phyloP scores from a whole-genome alignment of 805 yeast genomes.

The Zygoascus biomembranicola region DNA sequence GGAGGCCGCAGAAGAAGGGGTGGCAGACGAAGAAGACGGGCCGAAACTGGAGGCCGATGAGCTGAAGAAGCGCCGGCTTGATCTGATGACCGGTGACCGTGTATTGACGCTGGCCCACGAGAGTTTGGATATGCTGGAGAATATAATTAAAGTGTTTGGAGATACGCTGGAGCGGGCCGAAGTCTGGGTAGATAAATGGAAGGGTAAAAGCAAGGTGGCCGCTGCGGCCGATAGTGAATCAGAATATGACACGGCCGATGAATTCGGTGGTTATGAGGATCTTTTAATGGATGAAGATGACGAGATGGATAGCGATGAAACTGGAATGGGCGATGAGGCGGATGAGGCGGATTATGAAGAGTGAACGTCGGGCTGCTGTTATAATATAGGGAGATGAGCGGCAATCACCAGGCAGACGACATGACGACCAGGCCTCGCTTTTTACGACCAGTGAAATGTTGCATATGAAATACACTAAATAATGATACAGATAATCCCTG shows the following conservation, averaged over 20 bases:
- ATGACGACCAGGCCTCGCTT: too few relatives aligned
- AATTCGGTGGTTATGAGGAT: not conserved
- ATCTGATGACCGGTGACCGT: constrained; percentile 46
- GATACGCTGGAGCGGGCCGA: constrained; percentile 82
- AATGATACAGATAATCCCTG: too few relatives aligned
- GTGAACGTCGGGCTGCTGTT: too few relatives aligned
- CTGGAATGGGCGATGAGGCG: not conserved
- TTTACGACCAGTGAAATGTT: too few relatives aligned
- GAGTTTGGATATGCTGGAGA: constrained; percentile 76
- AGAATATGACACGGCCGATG: constrained; percentile 2
- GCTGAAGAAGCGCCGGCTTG: constrained; percentile 4
- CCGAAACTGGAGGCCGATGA: not conserved
- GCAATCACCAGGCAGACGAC: too few relatives aligned
- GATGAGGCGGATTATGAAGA: not conserved
- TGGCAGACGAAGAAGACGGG: not conserved
- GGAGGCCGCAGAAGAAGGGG: not conserved
- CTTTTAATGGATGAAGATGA: not conserved
- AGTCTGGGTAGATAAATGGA: constrained; percentile 46
- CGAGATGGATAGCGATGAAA: not conserved
- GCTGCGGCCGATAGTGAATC: not conserved
- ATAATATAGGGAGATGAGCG: too few relatives aligned
- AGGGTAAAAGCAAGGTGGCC: not conserved
- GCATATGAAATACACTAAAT: too few relatives aligned
- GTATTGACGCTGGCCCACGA: constrained; percentile 81
- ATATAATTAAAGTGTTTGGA: constrained; percentile 75